Conservation (phyloP, 2,329 filamentous ascomycete species). For the Colletotrichum spaethianum region DNA sequence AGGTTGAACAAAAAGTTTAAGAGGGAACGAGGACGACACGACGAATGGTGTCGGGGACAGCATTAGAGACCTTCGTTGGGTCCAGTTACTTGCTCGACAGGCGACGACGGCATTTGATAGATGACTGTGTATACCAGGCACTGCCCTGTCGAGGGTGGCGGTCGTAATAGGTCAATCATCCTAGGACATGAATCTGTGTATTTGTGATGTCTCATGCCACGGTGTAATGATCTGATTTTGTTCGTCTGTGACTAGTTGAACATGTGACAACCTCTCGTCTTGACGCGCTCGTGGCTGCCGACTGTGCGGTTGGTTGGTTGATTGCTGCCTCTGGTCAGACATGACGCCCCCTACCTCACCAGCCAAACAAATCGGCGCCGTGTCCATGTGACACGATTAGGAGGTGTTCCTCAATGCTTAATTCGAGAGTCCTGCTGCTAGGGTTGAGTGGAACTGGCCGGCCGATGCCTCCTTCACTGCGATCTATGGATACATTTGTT, state of each 20-base stretch:
- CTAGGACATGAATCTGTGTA: neutral
- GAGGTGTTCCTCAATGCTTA: too few relatives aligned
- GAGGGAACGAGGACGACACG: conserved; percentile 36
- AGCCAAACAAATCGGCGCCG: neutral
- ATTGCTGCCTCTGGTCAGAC: neutral
- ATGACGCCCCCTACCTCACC: neutral
- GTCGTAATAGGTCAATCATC: conserved; percentile 35
- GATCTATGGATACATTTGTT: neutral
- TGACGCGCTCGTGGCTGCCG: neutral
- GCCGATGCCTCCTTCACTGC: neutral
- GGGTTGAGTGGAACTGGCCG: neutral
- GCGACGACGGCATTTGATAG: conserved; percentile 30
- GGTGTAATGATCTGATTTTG: neutral
- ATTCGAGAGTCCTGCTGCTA: neutral
- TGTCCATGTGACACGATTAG: neutral
- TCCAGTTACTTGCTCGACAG: conserved; percentile 34
- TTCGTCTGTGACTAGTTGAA: neutral
- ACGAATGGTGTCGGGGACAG: conserved; percentile 28
- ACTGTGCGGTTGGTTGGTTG: neutral
- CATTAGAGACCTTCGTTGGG: conserved; percentile 38
- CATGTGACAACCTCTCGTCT: neutral
- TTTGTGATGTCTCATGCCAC: neutral
- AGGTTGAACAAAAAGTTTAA: conserved; percentile 41
- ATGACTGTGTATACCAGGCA: conserved; percentile 35
- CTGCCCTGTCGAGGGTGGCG: conserved; percentile 13